Evolutionary conservation across 1,139 yeast genomes (phyloP), one percentile per base, ranked within the genome.

Genomic region (Pichia terricola): DNA sequence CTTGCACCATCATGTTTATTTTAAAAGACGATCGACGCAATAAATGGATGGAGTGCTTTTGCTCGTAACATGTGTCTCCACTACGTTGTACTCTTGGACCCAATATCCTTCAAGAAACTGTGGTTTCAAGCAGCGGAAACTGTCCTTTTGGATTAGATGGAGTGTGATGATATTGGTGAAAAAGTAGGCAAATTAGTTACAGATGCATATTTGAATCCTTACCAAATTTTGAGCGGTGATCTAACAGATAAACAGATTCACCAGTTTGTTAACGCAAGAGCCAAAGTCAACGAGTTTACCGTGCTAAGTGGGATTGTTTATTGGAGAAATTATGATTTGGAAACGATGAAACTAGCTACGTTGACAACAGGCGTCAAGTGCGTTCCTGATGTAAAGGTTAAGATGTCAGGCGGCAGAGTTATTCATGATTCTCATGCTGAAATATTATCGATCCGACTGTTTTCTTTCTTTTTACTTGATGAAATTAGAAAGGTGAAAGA

Each of bases 331-430:
- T 25, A 26, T 33, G 46, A 41, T 25, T 16, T 42, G 10, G 25
- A 42, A 0, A 22, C 27, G 3, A 39, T 42, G 45, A 35, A 36
- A 16, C 28, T 42, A 2, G 31, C 27, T 5, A 26, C 35, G 3
- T 44, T 85, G 3, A 72, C 94, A 0, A 87, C 96, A 0, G 98
- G 98, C 0, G 85, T 87, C 43, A 91, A 91, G 59, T 74, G 86
- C 0, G 56, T 73, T 28, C 91, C 96, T 0, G 77, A 81, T 53
- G 59, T 55, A 6, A 57, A 55, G 5, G 52, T 75, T 1, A 38
- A 46, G 1, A 44, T 10, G 52, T 69, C 40, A 0, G 54, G 56
- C 0, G 96, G 96, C 0, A 56, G 59, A 25, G 64, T 86, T 8
- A 68, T 89, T 0, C 96, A 89, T 57, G 97, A 30, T 30, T 11